Evolutionary conservation across 2,329 filamentous ascomycete species (phyloP), one percentile per base, ranked within the genome.

Genomic region (Exserohilum turcica): DNA sequence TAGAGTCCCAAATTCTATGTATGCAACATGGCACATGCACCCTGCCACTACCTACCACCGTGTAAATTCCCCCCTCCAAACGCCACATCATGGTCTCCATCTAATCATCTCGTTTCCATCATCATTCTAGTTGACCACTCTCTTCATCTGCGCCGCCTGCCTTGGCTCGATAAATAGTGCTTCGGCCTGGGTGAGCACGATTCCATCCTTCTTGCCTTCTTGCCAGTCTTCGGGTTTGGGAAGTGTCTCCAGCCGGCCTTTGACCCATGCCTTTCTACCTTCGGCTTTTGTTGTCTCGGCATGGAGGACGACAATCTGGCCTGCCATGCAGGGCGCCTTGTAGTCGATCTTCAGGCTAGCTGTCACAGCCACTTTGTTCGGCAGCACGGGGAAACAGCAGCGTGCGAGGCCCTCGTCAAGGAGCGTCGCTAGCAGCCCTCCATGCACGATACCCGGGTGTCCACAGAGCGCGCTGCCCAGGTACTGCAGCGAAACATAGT

Each of bases 181-280:
- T 70, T 89, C 88, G 0, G 91, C 93, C 76, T 95, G 90, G 6
- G 89, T 91, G 54, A 97, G 74, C 42, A 92, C 82, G 13, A 82
- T 84, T 8, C 46, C 39, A 29, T 85, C 80, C 63, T 78, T 79
- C 21, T 81, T 77, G 53, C 61, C 90, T 61, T 92, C 88, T 21
- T 29, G 21, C 46, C 46, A 48, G 29, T 40, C 37, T 5, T 5
- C 43, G 5, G 21, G 32, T 13, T 86, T 89, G 47, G 91, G 75
- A 56, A 97, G 76, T 49, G 90, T 87, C 82, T 96, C 92, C 65
- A 97, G 87, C 63, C 85, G 84, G 1, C 91, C 94, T 76, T 90
- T 88, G 1, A 97, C 91, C 91, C 91, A 97, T 10, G 92, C 93
- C 79, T 97, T 97, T 57, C 94, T 83, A 1, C 94, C 93, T 71